Evolutionary conservation across 768 basidiomycete genomes (phyloP).

Genomic region (Auricularia auricula-judae): DNA sequence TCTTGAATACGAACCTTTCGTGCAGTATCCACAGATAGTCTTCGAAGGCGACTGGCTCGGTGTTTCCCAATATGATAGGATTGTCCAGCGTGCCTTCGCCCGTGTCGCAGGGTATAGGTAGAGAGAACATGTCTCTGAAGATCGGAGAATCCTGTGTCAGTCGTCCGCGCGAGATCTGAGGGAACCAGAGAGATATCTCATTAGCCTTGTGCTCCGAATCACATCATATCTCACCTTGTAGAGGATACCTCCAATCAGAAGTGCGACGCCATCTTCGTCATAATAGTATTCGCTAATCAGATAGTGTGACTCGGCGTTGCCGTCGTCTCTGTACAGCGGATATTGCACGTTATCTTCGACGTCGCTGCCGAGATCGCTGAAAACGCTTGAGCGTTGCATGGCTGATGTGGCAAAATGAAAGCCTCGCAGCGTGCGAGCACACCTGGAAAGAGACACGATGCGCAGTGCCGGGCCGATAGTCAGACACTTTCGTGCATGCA

Average conservation of each 20-base stretch:
- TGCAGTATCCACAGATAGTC: background rate
- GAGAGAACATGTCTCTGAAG: background rate
- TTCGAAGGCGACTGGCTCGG: background rate
- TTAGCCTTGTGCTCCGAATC: background rate
- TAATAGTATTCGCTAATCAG: background rate
- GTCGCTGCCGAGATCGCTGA: background rate
- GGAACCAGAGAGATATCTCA: background rate
- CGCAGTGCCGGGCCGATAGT: too few relatives aligned
- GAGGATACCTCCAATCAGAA: background rate
- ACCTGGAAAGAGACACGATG: background rate
- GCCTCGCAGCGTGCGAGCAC: background rate
- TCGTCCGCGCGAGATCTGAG: background rate
- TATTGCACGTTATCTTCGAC: background rate
- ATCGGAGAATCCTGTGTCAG: background rate
- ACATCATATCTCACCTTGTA: background rate
- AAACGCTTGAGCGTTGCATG: background rate
- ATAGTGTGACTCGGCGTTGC: background rate
- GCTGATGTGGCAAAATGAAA: background rate
- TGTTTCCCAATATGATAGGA: background rate
- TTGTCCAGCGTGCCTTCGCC: background rate
- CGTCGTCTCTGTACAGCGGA: background rate
- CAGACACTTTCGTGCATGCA: background rate
- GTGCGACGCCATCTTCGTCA: background rate
- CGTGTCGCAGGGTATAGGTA: background rate
- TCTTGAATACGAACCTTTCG: background rate